Evolutionary conservation across 768 basidiomycete species (phyloP).

Genomic region (Phlebiopsis flavidoalba): DNA sequence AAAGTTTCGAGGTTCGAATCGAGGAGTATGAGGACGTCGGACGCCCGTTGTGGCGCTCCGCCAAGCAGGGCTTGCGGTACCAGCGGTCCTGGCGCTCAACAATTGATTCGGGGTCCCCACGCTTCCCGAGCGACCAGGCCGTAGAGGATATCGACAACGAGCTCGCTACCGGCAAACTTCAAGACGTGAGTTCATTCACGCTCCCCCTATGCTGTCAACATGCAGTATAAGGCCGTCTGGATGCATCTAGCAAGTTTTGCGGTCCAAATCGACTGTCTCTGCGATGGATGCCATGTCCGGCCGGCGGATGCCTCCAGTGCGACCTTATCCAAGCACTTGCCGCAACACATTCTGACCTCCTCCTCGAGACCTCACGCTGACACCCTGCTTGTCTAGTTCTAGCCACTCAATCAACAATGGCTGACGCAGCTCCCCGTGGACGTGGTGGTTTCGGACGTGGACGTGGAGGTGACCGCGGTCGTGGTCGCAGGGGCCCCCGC

Average conservation of each 20-base stretch:
- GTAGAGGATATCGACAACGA: constrained; percentile 17
- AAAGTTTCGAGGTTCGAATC: no score
- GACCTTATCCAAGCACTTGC: background rate
- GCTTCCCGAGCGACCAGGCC: background rate
- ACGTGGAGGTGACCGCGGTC: constrained; percentile 63
- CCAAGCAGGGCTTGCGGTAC: background rate
- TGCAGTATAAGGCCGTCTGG: background rate
- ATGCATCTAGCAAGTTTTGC: constrained; percentile 6
- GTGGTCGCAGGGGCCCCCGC: constrained; percentile 75
- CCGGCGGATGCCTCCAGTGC: constrained; percentile 36
- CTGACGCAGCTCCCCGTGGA: constrained; percentile 78
- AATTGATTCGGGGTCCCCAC: constrained; percentile 3
- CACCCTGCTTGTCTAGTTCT: constrained; percentile 22
- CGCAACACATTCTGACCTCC: background rate
- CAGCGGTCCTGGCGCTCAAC: background rate
- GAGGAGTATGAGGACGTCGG: no score
- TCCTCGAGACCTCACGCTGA: background rate
- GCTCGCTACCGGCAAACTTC: constrained; percentile 26
- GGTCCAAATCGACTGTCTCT: background rate
- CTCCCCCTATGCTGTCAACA: background rate
- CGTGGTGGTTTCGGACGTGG: constrained; percentile 82
- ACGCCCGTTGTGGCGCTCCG: no score
- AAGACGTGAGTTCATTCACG: constrained; percentile 34
- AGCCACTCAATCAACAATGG: constrained; percentile 45
- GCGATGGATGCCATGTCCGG: constrained; percentile 46